These are phyloP conservation scores for Crithidia acanthocephali DNA, from an alignment of 208 protist genomes.

Conservation along the genomic window DNA sequence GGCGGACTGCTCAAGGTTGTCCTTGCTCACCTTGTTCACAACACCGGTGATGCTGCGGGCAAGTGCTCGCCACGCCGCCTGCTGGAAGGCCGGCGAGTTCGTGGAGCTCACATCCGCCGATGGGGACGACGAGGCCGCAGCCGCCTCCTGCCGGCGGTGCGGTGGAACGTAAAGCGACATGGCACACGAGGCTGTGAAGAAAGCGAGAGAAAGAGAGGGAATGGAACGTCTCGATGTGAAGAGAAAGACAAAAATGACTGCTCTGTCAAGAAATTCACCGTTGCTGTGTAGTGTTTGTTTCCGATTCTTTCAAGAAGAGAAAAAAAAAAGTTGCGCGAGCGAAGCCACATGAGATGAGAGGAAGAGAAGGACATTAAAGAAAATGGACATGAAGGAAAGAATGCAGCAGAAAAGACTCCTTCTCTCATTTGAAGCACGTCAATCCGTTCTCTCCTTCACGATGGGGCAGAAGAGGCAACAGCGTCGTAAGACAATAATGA, in stretches of 20 bases:
- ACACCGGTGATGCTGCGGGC: constrained; percentile 97
- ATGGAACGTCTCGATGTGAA: neutral
- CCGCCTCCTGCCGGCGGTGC: constrained; percentile 50
- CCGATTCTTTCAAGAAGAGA: no score
- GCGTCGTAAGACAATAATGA: no score
- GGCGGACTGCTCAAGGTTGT: constrained; percentile 95
- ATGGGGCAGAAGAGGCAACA: no score
- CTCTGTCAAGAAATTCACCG: no score
- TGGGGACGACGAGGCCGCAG: constrained; percentile 18
- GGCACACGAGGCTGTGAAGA: neutral
- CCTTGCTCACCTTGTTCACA: constrained; percentile 96
- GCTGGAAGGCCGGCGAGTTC: constrained; percentile 71
- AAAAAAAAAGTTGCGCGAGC: no score
- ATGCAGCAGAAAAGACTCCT: no score
- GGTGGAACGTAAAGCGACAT: constrained; percentile 84
- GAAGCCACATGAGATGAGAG: no score
- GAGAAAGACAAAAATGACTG: neutral
- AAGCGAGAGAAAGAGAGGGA: neutral
- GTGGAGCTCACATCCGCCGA: constrained; percentile 28
- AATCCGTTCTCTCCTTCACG: no score
- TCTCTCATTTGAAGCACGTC: no score
- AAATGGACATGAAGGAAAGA: no score
- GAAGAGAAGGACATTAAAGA: no score
- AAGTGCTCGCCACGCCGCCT: constrained; percentile 96
- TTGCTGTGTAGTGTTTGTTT: no score